Evolutionary conservation across 805 yeast species (phyloP).

Genomic region (Zygosaccharomyces lentus): DNA sequence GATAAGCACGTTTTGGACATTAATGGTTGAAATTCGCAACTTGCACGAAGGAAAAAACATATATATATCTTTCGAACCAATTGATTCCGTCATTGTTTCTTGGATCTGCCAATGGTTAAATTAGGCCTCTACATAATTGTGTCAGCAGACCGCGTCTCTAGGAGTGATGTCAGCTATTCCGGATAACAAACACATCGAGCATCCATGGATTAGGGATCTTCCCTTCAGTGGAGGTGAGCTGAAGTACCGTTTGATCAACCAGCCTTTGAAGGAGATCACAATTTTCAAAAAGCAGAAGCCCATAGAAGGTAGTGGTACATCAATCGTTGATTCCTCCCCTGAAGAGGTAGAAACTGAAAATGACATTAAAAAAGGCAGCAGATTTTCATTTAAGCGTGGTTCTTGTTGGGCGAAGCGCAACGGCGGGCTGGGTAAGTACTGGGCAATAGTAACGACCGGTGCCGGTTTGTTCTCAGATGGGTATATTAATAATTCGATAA

Average conservation of each 20-base stretch:
- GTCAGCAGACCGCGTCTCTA: too few species aligned
- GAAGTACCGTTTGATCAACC: constrained; percentile 41
- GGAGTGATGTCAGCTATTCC: too few species aligned
- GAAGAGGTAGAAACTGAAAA: neutral
- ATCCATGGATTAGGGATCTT: constrained; percentile 42
- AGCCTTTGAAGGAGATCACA: constrained; percentile 43
- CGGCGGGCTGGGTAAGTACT: constrained; percentile 33
- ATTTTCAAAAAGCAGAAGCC: constrained; percentile 25
- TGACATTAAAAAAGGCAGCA: neutral
- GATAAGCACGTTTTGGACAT: too few species aligned
- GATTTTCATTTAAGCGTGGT: too few species aligned
- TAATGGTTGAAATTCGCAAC: too few species aligned
- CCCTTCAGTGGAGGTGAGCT: constrained; percentile 42
- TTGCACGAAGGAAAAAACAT: too few species aligned
- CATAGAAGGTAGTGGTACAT: constrained; percentile 18
- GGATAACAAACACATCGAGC: too few species aligned
- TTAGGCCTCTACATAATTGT: too few species aligned
- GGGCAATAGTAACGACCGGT: constrained; percentile 76
- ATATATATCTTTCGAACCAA: too few species aligned
- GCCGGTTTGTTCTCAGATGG: constrained; percentile 76
- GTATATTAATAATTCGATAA: constrained; percentile 70
- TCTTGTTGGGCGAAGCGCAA: too few species aligned
- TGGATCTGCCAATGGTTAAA: too few species aligned
- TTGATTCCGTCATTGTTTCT: too few species aligned
- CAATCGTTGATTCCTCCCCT: neutral